Conservation (phyloP, 805 yeast genomes). For the Starmera dryadoides region DNA sequence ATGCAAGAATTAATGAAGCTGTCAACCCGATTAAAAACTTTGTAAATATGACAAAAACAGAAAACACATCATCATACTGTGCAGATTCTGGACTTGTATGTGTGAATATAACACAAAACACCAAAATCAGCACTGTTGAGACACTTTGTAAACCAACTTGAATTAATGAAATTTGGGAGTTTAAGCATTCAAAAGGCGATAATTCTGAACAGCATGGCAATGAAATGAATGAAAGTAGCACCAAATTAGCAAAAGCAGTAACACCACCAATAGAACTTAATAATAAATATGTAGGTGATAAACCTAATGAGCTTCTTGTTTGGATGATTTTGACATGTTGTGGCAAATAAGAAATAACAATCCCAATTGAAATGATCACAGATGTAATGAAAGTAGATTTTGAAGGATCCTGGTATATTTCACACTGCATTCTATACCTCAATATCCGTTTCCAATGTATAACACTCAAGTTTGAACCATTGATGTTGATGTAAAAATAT, state of each 20-base stretch:
- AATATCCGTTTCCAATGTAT: no score
- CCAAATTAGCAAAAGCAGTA: slow-evolving; percentile 58
- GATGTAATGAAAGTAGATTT: slow-evolving; percentile 41
- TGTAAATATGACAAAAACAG: slow-evolving; percentile 33
- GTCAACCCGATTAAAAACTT: slow-evolving; percentile 27
- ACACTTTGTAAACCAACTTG: slow-evolving; percentile 61
- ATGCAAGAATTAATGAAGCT: slow-evolving; percentile 25
- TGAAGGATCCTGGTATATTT: slow-evolving; percentile 35
- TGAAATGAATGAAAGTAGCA: slow-evolving; percentile 53
- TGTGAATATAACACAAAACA: slow-evolving; percentile 45
- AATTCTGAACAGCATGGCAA: slow-evolving; percentile 51
- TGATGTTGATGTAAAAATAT: no score
- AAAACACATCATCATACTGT: slow-evolving; percentile 35
- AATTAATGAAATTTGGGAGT: slow-evolving; percentile 55
- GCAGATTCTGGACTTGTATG: slow-evolving; percentile 33
- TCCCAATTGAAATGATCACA: slow-evolving; percentile 53
- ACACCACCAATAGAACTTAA: slow-evolving; percentile 67
- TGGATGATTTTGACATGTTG: slow-evolving; percentile 57
- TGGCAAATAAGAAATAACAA: slow-evolving; percentile 65
- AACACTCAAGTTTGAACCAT: no score
- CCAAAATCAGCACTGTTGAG: slow-evolving; percentile 51
- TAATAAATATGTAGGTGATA: slow-evolving; percentile 64
- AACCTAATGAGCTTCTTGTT: slow-evolving; percentile 66
- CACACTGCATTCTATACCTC: slow-evolving; percentile 4
- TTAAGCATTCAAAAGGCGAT: slow-evolving; percentile 50